These are phyloP conservation scores for Alternaria longipes DNA, from an alignment of 2,329 filamentous ascomycete species.

Conservation along the genomic window DNA sequence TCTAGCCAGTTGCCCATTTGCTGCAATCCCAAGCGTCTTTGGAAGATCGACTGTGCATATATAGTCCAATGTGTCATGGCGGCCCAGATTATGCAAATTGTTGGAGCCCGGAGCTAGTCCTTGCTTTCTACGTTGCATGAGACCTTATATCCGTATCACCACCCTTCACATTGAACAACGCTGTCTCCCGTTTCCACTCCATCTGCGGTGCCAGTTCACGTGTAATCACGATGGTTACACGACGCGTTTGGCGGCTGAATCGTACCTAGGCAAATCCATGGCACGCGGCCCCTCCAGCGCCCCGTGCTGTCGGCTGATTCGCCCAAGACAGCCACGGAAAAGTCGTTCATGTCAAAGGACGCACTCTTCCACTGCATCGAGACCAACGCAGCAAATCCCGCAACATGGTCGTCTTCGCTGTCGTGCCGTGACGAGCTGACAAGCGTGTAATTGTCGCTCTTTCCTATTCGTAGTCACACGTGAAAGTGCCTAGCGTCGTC, in stretches of 20 bases:
- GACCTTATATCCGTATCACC: not conserved
- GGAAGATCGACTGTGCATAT: not conserved
- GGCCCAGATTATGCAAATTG: not conserved
- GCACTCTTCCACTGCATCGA: conserved; percentile 2
- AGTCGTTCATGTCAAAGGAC: conserved; percentile 34
- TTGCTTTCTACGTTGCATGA: not conserved
- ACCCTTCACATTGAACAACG: not conserved
- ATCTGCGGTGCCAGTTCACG: not conserved
- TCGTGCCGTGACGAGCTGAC: not conserved
- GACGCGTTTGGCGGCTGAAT: conserved; percentile 15
- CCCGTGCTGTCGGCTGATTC: conserved; percentile 5
- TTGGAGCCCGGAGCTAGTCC: not conserved
- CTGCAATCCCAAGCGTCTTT: not conserved
- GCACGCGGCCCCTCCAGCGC: conserved; percentile 6
- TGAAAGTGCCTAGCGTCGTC: conserved; percentile 7
- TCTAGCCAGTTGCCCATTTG: not conserved
- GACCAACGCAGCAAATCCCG: conserved; percentile 5
- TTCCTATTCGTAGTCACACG: conserved; percentile 6
- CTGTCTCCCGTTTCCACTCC: not conserved
- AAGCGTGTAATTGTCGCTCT: not conserved
- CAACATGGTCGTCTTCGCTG: conserved; percentile 6
- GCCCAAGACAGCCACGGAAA: conserved; percentile 17
- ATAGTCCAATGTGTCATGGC: not conserved
- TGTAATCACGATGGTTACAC: conserved; percentile 22
- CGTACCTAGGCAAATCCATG: not conserved